Evolutionary conservation across 2,329 filamentous ascomycete genomes (phyloP), one percentile per base, ranked within the genome.

Genomic region (Sporothrix brunneoviolacea): DNA sequence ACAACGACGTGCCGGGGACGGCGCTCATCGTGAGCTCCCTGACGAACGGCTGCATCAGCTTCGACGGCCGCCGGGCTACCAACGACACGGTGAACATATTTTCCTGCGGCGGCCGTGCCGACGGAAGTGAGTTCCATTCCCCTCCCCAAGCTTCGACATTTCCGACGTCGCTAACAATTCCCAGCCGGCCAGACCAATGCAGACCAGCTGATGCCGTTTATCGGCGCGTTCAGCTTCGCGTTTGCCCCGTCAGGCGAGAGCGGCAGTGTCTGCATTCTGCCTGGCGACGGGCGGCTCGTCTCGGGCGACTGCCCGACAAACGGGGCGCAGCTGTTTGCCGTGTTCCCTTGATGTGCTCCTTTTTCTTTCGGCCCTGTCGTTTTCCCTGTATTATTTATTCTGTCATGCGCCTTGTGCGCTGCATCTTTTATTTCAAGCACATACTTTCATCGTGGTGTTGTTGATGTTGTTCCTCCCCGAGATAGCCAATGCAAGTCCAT

Each of bases 1-100:
- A 78, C 59, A 75, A 78, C 59, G 62, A 76, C 51, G 68, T 64
- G 7, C 58, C 63, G 16, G 66, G 67, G 19, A 63, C 65, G 8
- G 69, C 71, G 7, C 58, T 78, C 53, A 60, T 78, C 22, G 71
- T 77, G 15, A 77, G 72, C 63, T 67, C 68, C 24, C 56, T 76
- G 64, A 76, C 65, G 40, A 67, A 76, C 46, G 74, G 74, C n/a
- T 78, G 75, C 51, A 64, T 78, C 40, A 75, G 69, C 61, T 72
- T 76, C 40, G 75, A 78, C 52, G 61, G 60, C 15, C 65, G 74
- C 18, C 65, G 74, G 16, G 59, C 62, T 5, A 60, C 62, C 3
- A 69, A 68, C 2, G 73, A 77, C 48, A 73, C 69, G 2, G 73
- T 77, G 22, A 73, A 62, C 5, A 49, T 78, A 16, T 78, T 78